A percentile compares a stretch with the other conserved stretches of the same genome.
Evolutionary conservation across 495 filamentous ascomycete species (phyloP).

Genomic region (Rhypophila decipiens): DNA sequence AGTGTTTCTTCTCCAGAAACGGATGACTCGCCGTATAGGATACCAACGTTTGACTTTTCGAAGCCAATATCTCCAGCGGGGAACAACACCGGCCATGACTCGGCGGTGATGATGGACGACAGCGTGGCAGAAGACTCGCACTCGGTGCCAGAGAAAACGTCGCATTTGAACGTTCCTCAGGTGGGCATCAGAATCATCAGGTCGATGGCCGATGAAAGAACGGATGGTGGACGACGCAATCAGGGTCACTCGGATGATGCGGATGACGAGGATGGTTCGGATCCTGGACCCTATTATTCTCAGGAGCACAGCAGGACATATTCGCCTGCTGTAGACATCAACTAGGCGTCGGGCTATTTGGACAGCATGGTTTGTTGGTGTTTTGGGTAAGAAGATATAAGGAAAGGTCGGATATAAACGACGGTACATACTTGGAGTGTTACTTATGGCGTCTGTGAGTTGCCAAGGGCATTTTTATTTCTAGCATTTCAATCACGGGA

Average conservation of each 20-base stretch:
- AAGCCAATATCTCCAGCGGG: constrained; percentile 20
- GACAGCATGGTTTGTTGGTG: too few relatives aligned
- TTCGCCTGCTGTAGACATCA: too few relatives aligned
- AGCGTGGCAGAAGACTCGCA: constrained; percentile 1
- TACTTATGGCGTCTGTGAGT: too few relatives aligned
- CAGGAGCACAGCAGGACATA: neutral
- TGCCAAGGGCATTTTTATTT: too few relatives aligned
- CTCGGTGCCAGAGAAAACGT: neutral
- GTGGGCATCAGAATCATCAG: too few relatives aligned
- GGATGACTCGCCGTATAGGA: neutral
- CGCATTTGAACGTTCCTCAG: too few relatives aligned
- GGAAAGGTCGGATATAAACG: too few relatives aligned
- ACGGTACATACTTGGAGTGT: too few relatives aligned
- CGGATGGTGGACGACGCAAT: neutral
- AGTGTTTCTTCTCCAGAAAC: neutral
- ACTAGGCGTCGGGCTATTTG: too few relatives aligned
- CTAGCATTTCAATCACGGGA: too few relatives aligned
- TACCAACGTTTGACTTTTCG: constrained; percentile 25
- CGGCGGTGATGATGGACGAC: constrained; percentile 10
- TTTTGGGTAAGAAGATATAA: too few relatives aligned
- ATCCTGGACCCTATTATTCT: neutral
- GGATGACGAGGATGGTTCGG: neutral
- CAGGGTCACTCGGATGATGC: neutral
- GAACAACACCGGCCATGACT: constrained; percentile 6
- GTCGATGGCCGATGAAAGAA: neutral